phyloP scores from a whole-genome alignment of 1,284 basidiomycete genomes.

The Tremellales sp. region DNA sequence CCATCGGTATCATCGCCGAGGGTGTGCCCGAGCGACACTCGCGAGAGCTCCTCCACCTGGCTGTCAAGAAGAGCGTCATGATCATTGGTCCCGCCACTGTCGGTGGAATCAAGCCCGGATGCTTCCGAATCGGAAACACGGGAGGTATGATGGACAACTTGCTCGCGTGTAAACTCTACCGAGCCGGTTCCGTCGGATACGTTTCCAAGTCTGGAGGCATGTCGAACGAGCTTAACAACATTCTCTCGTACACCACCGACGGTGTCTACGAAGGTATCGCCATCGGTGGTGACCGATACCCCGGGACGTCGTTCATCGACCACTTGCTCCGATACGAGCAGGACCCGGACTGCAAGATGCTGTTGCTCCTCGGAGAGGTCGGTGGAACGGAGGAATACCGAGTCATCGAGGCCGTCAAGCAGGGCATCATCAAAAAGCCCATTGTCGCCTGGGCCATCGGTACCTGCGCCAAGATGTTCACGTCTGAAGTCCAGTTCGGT shows the following conservation, averaged over 20 bases:
- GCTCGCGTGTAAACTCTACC: conserved; percentile 97
- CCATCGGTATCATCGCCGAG: conserved; percentile 93
- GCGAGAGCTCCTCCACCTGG: conserved; percentile 88
- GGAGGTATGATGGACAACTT: conserved; percentile 99
- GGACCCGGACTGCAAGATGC: conserved; percentile 97
- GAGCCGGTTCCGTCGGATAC: conserved; percentile 93
- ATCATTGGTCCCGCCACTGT: conserved; percentile 99
- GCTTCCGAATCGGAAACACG: conserved; percentile 99
- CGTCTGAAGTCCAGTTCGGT: conserved; percentile 98
- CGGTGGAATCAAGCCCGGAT: conserved; percentile 99
- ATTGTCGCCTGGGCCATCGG: conserved; percentile 99
- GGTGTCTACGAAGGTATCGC: conserved; percentile 99
- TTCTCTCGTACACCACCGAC: conserved; percentile 93
- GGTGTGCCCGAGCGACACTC: conserved; percentile 98
- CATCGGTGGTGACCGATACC: conserved; percentile 99
- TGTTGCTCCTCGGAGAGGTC: conserved; percentile 96
- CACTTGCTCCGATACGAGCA: conserved; percentile 96
- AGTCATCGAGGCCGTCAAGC: conserved; percentile 96
- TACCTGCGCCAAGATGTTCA: conserved; percentile 99
- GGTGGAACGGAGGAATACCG: conserved; percentile 99
- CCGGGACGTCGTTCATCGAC: conserved; percentile 98
- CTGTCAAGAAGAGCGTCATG: conserved; percentile 78
- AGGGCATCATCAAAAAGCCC: conserved; percentile 91
- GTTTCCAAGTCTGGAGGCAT: conserved; percentile 99
- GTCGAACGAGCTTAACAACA: conserved; percentile 99